These are phyloP conservation scores for Camillea tinctor DNA, from an alignment of 2,329 filamentous ascomycete species.

Conservation along the genomic window DNA sequence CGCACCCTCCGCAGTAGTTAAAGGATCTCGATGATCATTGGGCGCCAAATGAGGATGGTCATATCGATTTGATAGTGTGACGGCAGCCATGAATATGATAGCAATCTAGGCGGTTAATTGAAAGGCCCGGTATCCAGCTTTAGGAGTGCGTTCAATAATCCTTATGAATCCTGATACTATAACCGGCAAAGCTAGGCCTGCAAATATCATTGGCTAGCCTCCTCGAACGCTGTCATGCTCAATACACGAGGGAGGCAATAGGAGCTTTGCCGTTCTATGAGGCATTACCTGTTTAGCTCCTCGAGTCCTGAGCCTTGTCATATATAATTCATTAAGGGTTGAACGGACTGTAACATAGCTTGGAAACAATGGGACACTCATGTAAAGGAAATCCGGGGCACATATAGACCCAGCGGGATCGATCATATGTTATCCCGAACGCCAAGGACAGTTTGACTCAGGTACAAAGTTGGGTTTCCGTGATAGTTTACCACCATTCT, in stretches of 20 bases:
- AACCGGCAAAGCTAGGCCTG: background rate
- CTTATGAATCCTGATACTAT: background rate
- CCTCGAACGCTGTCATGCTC: background rate
- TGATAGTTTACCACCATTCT: background rate
- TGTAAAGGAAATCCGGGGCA: background rate
- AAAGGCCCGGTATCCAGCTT: background rate
- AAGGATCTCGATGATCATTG: background rate
- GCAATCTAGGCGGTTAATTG: conserved; percentile 23
- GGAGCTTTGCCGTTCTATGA: background rate
- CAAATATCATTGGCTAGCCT: background rate
- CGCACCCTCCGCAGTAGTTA: background rate
- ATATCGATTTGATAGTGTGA: background rate
- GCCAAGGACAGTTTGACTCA: background rate
- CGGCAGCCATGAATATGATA: conserved; percentile 12
- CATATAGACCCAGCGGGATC: background rate
- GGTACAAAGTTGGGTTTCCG: background rate
- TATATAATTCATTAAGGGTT: background rate
- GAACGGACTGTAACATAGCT: background rate
- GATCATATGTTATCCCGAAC: background rate
- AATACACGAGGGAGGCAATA: background rate
- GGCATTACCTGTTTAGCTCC: background rate
- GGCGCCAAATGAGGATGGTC: background rate
- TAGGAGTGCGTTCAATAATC: background rate
- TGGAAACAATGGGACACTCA: background rate
- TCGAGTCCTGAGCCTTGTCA: background rate